Evolutionary conservation across 345 rosid species (phyloP), one percentile per base, ranked within the genome.

Genomic region (Melaleuca alternifolia): DNA sequence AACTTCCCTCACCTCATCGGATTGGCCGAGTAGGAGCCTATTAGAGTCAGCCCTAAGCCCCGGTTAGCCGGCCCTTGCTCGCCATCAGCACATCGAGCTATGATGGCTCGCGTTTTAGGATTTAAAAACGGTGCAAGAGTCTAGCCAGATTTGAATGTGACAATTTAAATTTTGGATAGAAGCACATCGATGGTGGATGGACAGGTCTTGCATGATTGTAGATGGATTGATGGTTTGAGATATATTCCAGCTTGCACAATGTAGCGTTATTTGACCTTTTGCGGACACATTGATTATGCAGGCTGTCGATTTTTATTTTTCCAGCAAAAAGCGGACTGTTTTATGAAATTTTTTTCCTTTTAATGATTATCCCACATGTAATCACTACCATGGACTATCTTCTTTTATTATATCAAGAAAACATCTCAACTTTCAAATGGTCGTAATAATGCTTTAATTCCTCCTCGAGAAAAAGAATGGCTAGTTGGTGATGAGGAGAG

Each of bases 1-100:
- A 92, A 90, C 86, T 92, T 92, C 51, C 92, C 91, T 30, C 85
- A 87, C 84, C 88, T 90, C 83, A 87, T 92, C 3, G 88, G 91
- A 7, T 89, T 87, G 23, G 89, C 85, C 2, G 88, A 89, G 48
- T 88, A 90, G 5, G 90, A 88, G 51, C 91, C 92, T 16, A 88
- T 87, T 7, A 85, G 92, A 87, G 89, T 90, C 48, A 87, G 88
- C 21, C 86, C 89, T 5, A 85, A 87, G 88, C 77, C 89, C 84
- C 88, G 87, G 5, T 88, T 89, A 50, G 85, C 90, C 50, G 90
- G 87, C 83, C 87, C 90, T 0, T 83, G 84, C 84, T 86, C 26
- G 24, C 83, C 87, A 50, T 91, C 91, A 8, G 24, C 20, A 51
- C 77, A 88, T 90, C 59, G 14, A 12, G 37, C 11, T 3, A 56